Evolutionary conservation across 805 yeast species (phyloP).

Genomic region (Dipodascopsis uninucleata): DNA sequence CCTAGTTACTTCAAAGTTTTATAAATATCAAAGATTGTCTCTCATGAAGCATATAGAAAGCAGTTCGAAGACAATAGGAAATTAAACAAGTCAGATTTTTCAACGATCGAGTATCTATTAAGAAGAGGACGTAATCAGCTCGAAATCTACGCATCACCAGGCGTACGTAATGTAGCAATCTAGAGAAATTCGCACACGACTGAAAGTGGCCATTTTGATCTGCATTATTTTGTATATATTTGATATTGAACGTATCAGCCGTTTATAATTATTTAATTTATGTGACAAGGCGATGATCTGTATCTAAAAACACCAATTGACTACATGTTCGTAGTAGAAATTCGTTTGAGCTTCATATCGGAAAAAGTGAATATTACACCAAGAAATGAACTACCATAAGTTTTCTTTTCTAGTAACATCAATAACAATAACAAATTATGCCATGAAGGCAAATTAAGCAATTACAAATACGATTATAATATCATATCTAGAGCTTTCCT

Average conservation of each 20-base stretch:
- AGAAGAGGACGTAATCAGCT: slow-evolving; percentile 68
- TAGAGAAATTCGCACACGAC: background rate
- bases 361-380: slow-evolving; percentile 1
- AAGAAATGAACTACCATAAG: no score
- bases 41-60: slow-evolving; percentile 12
- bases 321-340: no score
- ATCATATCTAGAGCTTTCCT: slow-evolving; percentile 13
- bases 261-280: background rate
- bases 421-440: no score
- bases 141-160: slow-evolving; percentile 69
- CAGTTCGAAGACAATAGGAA: slow-evolving; percentile 59
- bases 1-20: background rate
- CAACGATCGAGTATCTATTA: slow-evolving; percentile 78
- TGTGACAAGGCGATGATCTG: background rate
- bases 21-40: background rate
- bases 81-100: slow-evolving; percentile 72
- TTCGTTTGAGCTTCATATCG: no score
- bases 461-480: background rate
- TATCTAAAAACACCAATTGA: slow-evolving; percentile 1
- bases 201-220: background rate
- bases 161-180: slow-evolving; percentile 57
- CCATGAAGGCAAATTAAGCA: no score
- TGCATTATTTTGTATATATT: slow-evolving; percentile 1
- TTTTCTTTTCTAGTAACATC: no score
- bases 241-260: background rate